These are phyloP conservation scores for Ustilago loliicola DNA, from an alignment of 1,284 basidiomycete species.

Conservation along the genomic window DNA sequence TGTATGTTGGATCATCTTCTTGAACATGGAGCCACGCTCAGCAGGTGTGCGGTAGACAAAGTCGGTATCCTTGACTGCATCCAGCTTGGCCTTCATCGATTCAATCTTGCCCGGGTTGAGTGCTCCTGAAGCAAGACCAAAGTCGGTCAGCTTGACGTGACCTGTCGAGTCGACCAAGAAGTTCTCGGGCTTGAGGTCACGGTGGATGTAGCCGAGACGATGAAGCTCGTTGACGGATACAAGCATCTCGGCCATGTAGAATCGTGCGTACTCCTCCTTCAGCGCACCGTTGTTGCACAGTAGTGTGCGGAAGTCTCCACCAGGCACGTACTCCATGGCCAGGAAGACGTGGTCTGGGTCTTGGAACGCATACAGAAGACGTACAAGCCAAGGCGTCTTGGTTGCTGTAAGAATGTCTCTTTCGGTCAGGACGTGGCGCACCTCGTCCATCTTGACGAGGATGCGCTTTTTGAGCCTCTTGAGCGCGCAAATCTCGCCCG, in stretches of 20 bases:
- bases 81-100: slow-evolving; percentile 92
- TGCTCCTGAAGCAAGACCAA: slow-evolving; percentile 95
- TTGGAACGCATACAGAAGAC: slow-evolving; percentile 69
- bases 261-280: slow-evolving; percentile 68
- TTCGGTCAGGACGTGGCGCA: slow-evolving; percentile 69
- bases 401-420: slow-evolving; percentile 69
- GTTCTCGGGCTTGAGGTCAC: slow-evolving; percentile 98
- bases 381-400: slow-evolving; percentile 68
- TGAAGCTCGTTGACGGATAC: slow-evolving; percentile 69
- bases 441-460: slow-evolving; percentile 70
- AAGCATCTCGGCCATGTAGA: slow-evolving; percentile 70
- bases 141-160: slow-evolving; percentile 98
- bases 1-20: slow-evolving; percentile 89
- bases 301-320: slow-evolving; percentile 70
- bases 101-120: slow-evolving; percentile 96
- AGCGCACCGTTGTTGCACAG: slow-evolving; percentile 73
- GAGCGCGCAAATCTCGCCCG: slow-evolving; percentile 69
- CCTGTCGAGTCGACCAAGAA: slow-evolving; percentile 95
- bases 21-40: slow-evolving; percentile 94
- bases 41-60: slow-evolving; percentile 91
- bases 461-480: slow-evolving; percentile 68
- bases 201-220: slow-evolving; percentile 75
- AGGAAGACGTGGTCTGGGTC: slow-evolving; percentile 68
- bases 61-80: slow-evolving; percentile 94
- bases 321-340: slow-evolving; percentile 74